A percentile compares a stretch with the other conserved stretches of the same genome.
Evolutionary conservation across 2,329 filamentous ascomycete genomes (phyloP).

Genomic region (Sordariomycetes sp.): DNA sequence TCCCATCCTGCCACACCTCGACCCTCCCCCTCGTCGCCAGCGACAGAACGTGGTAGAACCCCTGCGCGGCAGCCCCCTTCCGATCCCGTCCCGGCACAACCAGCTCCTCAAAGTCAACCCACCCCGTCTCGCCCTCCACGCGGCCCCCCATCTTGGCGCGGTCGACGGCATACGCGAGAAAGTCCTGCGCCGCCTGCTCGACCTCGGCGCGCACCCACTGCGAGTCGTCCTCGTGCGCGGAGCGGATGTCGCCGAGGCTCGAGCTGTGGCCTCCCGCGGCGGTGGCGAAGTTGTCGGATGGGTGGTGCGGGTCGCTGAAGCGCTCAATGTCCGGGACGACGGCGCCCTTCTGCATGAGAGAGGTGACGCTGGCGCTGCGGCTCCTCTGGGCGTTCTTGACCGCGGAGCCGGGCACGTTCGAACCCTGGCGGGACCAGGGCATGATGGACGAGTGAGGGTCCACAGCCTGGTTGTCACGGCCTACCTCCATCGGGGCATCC

Average conservation of each 20-base stretch:
- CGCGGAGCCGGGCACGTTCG: slow-evolving; percentile 34
- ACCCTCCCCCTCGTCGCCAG: slow-evolving; percentile 58
- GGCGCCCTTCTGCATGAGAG: slow-evolving; percentile 21
- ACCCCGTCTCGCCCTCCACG: slow-evolving; percentile 12
- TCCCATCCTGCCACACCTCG: slow-evolving; percentile 46
- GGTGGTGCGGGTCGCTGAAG: slow-evolving; percentile 30
- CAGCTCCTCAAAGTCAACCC: slow-evolving; percentile 59
- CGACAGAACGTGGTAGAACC: slow-evolving; percentile 62
- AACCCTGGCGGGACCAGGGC: slow-evolving; percentile 40
- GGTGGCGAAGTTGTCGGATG: slow-evolving; percentile 20
- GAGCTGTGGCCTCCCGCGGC: slow-evolving; percentile 17
- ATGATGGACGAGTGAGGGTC: slow-evolving; percentile 50
- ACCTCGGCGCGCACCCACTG: slow-evolving; percentile 23
- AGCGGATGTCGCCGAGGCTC: not conserved
- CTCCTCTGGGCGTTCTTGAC: slow-evolving; percentile 17
- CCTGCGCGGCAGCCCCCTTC: slow-evolving; percentile 59
- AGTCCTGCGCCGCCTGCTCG: slow-evolving; percentile 34
- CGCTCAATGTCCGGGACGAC: slow-evolving; percentile 30
- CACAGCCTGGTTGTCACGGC: slow-evolving; percentile 30
- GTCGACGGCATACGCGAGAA: slow-evolving; percentile 30
- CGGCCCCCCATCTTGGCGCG: slow-evolving; percentile 21
- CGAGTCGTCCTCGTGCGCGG: slow-evolving; percentile 11
- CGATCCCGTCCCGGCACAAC: slow-evolving; percentile 46
- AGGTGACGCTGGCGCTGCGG: slow-evolving; percentile 14
- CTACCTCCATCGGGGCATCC: slow-evolving; percentile 9